Evolutionary conservation across 192 early-diverging fungal species (phyloP).

Genomic region (Backusella luteola): DNA sequence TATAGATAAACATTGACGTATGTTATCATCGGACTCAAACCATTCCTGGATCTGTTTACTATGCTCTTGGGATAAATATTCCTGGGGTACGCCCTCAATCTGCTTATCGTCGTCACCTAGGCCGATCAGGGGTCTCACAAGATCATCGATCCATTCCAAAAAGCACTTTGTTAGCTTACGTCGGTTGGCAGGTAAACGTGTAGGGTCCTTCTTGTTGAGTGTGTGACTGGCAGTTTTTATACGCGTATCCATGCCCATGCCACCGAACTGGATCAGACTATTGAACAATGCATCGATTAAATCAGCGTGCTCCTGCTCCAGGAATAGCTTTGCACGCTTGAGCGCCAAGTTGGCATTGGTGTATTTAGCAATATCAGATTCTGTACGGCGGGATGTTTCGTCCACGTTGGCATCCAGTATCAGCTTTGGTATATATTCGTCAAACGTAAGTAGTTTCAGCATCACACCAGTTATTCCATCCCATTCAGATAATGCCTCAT

Average conservation of each 20-base stretch:
- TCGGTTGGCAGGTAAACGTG: conserved; percentile 12
- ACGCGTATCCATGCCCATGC: not conserved
- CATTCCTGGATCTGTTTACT: not conserved
- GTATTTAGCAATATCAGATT: conserved; percentile 6
- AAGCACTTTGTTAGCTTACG: conserved; percentile 15
- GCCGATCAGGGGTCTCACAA: conserved; percentile 27
- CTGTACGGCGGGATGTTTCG: not conserved
- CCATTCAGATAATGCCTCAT: conserved; percentile 23
- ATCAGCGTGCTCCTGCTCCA: conserved; percentile 9
- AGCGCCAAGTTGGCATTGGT: conserved; percentile 7
- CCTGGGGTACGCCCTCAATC: not conserved
- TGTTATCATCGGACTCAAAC: conserved; percentile 37
- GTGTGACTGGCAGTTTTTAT: not conserved
- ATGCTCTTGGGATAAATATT: conserved; percentile 3
- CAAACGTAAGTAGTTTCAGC: conserved; percentile 27
- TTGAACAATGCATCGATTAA: conserved; percentile 13
- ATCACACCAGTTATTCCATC: conserved; percentile 4
- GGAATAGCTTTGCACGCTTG: conserved; percentile 9
- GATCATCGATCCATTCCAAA: conserved; percentile 34
- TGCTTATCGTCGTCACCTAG: conserved; percentile 4
- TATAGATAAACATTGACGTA: conserved; percentile 25
- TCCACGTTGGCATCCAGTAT: conserved; percentile 21
- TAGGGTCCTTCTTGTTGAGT: conserved; percentile 10
- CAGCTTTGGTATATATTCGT: conserved; percentile 16
- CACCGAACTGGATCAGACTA: not conserved